Evolutionary conservation across 1,139 yeast genomes (phyloP).

Genomic region (Geotrichum reessii): DNA sequence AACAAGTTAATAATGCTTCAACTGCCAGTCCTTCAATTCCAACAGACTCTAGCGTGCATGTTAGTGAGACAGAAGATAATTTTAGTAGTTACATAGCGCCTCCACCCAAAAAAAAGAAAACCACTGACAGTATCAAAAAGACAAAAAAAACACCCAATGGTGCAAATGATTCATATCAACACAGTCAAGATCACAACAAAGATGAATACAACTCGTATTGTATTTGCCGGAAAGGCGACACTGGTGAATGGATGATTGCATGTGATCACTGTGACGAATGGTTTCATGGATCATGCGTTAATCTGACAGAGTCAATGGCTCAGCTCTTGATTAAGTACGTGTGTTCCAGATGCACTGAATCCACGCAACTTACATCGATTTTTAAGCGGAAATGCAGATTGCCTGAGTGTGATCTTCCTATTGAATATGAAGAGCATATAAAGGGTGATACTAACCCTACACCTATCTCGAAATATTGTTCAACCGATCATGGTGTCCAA

Average conservation of each 20-base stretch:
- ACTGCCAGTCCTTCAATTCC: not conserved
- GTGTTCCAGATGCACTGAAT: slow-evolving; percentile 69
- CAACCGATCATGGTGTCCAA: slow-evolving; percentile 60
- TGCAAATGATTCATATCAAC: not conserved
- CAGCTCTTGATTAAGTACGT: slow-evolving; percentile 58
- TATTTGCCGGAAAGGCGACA: slow-evolving; percentile 71
- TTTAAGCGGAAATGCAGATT: slow-evolving; percentile 80
- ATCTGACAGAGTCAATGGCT: slow-evolving; percentile 49
- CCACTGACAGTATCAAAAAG: not conserved
- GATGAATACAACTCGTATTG: slow-evolving; percentile 44
- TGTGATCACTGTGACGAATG: slow-evolving; percentile 96
- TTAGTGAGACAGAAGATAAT: not conserved
- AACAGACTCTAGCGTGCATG: not conserved
- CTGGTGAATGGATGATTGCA: slow-evolving; percentile 75
- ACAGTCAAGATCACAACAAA: not conserved
- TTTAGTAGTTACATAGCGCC: not conserved
- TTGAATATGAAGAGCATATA: slow-evolving; percentile 30
- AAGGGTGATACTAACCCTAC: slow-evolving; percentile 21
- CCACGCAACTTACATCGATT: slow-evolving; percentile 38
- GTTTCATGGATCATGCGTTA: slow-evolving; percentile 82
- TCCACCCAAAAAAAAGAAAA: slow-evolving; percentile 4
- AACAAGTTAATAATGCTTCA: not conserved
- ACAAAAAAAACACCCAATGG: not conserved
- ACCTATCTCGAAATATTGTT: slow-evolving; percentile 63
- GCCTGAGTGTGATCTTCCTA: slow-evolving; percentile 54